Base-by-base conservation (phyloP, 495 filamentous ascomycete species). In the Xylaria sp. region DNA sequence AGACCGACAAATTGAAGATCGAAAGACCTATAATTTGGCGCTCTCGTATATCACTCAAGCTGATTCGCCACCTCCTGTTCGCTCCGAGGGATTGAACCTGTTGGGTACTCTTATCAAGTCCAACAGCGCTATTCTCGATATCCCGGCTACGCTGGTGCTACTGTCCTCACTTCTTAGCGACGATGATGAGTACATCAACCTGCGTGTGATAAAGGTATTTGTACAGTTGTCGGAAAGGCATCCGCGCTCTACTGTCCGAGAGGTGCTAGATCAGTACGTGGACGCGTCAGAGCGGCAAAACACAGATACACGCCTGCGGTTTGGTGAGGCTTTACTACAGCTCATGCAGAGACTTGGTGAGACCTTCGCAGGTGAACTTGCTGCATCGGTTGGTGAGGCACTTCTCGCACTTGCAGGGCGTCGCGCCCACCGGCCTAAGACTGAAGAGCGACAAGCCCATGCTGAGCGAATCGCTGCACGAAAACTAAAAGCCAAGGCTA, bases 11-110 rank as follows among this genome's bases (percentile, higher is more conserved):
- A 73, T 86, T 15, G 85, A 90, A 68, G 91, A 94, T 74, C 86
- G 89, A 37, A 90, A 93, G 67, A 90, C 85, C 0, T 92, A 96
- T 73, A 86, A 83, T 63, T 85, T 92, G 21, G 92, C 92, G 7
- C 82, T 96, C 37, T 87, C 85, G 0, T 93, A 95, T 75, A 89
- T 96, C 67, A 90, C 90, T 24, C 76, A 81, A 37, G 64, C 79
- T 1, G 92, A 93, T 67, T 87, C 90, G 0, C 89, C 93, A 0
- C 88, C 93, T 8, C 93, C 93, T 0, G 90, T 95, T 12, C 89
- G 93, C 37, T 90, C 89, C 6, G 92, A 96, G 77, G 93, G 93
- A 12, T 88, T 97, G 44, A 89, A 90, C 26, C 85, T 93, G 1
- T 80, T 97, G 19, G 88, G 89, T 0, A 82, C 82, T 40, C 80